phyloP scores from a whole-genome alignment of 106 monocot genomes.

The Chionographis japonica region DNA sequence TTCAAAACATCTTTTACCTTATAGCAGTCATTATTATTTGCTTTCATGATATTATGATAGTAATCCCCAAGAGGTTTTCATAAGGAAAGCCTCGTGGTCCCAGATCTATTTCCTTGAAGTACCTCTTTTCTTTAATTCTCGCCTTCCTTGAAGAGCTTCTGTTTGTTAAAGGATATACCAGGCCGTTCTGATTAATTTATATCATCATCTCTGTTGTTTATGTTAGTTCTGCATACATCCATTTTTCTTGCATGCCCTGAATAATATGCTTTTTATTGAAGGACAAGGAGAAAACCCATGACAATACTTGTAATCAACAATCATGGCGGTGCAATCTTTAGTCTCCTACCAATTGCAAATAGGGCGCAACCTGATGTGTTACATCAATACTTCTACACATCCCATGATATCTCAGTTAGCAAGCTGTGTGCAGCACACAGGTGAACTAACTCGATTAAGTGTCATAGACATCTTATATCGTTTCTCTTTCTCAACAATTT shows the following conservation, averaged over 20 bases:
- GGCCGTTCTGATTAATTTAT: too few relatives aligned
- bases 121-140: background rate
- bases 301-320: constrained; percentile 84
- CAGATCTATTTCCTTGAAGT: background rate
- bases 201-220: background rate
- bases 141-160: too few relatives aligned
- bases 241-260: background rate
- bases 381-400: constrained; percentile 74
- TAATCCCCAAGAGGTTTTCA: too few relatives aligned
- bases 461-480: background rate
- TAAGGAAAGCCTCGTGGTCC: too few relatives aligned
- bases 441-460: constrained; percentile 17
- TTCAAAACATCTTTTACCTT: too few relatives aligned
- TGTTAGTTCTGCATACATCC: background rate
- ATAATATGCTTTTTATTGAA: background rate
- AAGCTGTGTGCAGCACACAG: constrained; percentile 76
- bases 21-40: too few relatives aligned
- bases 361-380: constrained; percentile 33
- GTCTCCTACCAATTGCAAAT: constrained; percentile 76
- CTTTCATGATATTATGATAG: too few relatives aligned
- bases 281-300: constrained; percentile 41
- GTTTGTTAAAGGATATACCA: too few relatives aligned
- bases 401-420: constrained; percentile 68
- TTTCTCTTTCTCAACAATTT: too few relatives aligned
- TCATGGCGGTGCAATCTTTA: constrained; percentile 95